A percentile compares a stretch with the other conserved stretches of the same genome.
Evolutionary conservation across 768 basidiomycete species (phyloP).

Genomic region (Termitomyces sp.): DNA sequence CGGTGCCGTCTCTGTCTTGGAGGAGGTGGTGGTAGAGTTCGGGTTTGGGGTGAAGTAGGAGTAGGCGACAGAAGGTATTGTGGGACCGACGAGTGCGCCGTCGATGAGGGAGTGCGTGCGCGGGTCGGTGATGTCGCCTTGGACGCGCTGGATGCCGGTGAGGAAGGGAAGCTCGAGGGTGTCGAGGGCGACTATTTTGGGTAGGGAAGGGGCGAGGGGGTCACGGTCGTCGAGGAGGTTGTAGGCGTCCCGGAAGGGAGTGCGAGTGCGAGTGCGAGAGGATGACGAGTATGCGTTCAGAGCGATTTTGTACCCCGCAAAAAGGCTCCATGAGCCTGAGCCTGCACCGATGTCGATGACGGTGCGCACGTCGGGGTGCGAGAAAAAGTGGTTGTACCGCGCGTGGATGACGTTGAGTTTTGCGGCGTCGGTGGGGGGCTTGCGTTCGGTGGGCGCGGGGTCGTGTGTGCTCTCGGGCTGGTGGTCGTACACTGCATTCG

Average conservation of each 20-base stretch:
- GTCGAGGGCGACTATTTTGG: too few species aligned
- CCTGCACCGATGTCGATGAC: conserved; percentile 5
- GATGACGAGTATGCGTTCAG: not conserved
- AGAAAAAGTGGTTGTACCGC: not conserved
- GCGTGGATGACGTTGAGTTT: conserved; percentile 2
- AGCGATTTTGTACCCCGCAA: not conserved
- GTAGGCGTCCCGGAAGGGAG: too few species aligned
- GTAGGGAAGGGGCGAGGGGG: too few species aligned
- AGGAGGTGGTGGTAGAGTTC: too few species aligned
- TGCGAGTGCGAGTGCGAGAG: too few species aligned
- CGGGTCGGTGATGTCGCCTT: conserved; percentile 73
- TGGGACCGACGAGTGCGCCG: conserved; percentile 20
- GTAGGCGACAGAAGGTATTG: not conserved
- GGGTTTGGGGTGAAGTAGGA: too few species aligned
- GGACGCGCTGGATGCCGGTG: conserved; percentile 64
- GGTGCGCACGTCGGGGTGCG: not conserved
- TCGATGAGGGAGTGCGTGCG: conserved; percentile 45
- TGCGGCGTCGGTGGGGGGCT: not conserved
- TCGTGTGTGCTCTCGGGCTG: too few species aligned
- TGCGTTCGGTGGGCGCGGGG: fast-evolving
- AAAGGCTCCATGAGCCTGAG: not conserved
- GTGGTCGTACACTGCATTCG: too few species aligned
- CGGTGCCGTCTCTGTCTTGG: too few species aligned
- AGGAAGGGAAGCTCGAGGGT: too few species aligned
- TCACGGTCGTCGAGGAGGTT: too few species aligned